Evolutionary conservation across 2,329 filamentous ascomycete genomes (phyloP).

Genomic region (Biscogniauxia sp.): DNA sequence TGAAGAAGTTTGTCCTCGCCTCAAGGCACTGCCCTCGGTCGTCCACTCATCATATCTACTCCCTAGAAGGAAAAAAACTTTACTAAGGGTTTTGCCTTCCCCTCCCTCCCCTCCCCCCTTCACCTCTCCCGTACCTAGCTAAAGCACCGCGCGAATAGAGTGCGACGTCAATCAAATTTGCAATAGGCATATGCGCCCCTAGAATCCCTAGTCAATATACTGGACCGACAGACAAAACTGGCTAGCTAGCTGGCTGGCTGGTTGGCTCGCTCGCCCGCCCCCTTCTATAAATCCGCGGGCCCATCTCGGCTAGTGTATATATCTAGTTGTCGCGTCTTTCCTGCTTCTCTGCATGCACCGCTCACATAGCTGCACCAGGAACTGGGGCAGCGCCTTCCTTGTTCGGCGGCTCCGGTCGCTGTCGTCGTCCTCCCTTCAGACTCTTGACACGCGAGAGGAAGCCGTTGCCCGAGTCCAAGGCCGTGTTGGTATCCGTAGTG

Average conservation of each 20-base stretch:
- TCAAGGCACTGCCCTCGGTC: background rate
- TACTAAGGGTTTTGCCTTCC: background rate
- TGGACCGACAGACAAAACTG: background rate
- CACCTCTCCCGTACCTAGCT: background rate
- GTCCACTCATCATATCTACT: background rate
- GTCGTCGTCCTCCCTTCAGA: conserved; percentile 67
- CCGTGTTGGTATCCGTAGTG: conserved; percentile 53
- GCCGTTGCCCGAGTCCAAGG: conserved; percentile 48
- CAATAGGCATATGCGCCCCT: background rate
- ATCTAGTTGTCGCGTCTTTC: background rate
- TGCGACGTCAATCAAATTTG: background rate
- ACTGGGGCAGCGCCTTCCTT: conserved; percentile 16
- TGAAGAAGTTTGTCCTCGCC: background rate
- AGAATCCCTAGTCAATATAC: background rate
- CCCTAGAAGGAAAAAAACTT: background rate
- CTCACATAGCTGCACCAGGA: conserved; percentile 23
- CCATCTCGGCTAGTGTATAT: background rate
- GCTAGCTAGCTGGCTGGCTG: too few relatives aligned
- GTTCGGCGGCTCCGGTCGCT: conserved; percentile 36
- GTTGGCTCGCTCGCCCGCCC: too few relatives aligned
- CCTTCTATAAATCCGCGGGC: background rate
- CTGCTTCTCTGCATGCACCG: background rate
- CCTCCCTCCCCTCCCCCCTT: background rate
- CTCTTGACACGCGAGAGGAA: conserved; percentile 80
- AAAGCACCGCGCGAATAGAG: background rate